Base-by-base conservation (phyloP, 495 filamentous ascomycete genomes). In the Penicillium silybi region DNA sequence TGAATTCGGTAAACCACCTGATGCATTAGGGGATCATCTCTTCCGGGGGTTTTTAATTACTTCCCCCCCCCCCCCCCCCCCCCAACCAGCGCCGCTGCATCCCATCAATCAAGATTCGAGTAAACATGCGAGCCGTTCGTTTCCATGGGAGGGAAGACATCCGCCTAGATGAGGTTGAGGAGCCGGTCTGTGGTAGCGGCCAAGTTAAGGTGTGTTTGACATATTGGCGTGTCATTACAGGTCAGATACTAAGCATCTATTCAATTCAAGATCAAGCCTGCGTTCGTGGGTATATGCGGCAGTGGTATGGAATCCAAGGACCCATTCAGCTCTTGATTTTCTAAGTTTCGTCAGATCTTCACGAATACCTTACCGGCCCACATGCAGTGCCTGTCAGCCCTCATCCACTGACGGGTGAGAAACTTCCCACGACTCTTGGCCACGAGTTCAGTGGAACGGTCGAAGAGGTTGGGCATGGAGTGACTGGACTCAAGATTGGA, bases 401-500 rank as follows among this genome's bases (percentile, higher is more conserved):
- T 1, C 84, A 87, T 61, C 76, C 78, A 0, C 69, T 85, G 32
- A 85, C 83, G 6, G 73, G 76, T 23, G 77, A 76, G 46, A 69
- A 69, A 27, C 68, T 80, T 10, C 84, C 83, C 4, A 59, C 84
- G 6, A 81, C 78, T 0, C 68, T 85, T 25, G 84, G 84, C 17
- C 83, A 86, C 55, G 83, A 85, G 50, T 83, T 86, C 62, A 77
- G 72, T 37, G 84, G 82, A 6, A 72, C 67, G 0, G 67, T 86
- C 16, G 74, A 83, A 44, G 83, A 85, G 56, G 63, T 85, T 4
- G 84, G 84, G 11, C 61, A 67, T 2, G 78, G 67, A 4, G 75
- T 86, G 4, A 65, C 66, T 6, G 68, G 69, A 18, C 68, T 80
- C 51, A 73, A 78, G 49, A 57, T 73, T 2, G 83, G 84, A 10